A percentile compares a stretch with the other conserved stretches of the same genome.
phyloP scores from a whole-genome alignment of 768 basidiomycete species.

The Gloeostereum incarnatum region DNA sequence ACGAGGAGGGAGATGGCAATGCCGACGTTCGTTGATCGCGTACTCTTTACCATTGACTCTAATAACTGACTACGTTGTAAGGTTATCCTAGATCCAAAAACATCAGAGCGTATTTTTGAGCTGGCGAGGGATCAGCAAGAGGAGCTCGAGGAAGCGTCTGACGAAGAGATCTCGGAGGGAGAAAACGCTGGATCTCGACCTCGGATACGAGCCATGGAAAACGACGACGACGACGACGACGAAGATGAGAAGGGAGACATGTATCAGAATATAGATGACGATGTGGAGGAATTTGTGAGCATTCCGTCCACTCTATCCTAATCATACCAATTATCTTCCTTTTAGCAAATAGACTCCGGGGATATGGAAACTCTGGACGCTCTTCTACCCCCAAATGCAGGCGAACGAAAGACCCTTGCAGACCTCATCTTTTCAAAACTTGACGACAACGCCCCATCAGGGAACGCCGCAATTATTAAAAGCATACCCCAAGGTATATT shows the following conservation, averaged over 20 bases:
- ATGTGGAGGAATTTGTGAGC: constrained; percentile 58
- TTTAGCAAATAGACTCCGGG: constrained; percentile 80
- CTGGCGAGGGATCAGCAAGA: constrained; percentile 91
- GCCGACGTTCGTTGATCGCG: constrained; percentile 34
- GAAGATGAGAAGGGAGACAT: constrained; percentile 41
- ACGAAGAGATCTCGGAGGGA: constrained; percentile 44
- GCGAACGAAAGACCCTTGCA: constrained; percentile 79
- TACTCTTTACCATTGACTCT: constrained; percentile 10
- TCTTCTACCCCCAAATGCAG: constrained; percentile 64
- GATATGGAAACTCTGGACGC: constrained; percentile 84
- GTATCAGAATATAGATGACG: constrained; percentile 31
- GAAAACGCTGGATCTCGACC: constrained; percentile 12
- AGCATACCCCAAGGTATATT: constrained; percentile 49
- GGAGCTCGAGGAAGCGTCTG: constrained; percentile 62
- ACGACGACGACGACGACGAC: constrained; percentile 32
- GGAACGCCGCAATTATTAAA: constrained; percentile 44
- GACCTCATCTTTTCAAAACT: constrained; percentile 97
- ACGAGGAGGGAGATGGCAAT: constrained; percentile 45
- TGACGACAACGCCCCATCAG: constrained; percentile 46
- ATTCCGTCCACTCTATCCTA: not conserved
- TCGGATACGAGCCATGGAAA: not conserved
- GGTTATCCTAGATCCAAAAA: constrained; percentile 72
- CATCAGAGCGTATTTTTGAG: constrained; percentile 82
- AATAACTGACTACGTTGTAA: constrained; percentile 17
- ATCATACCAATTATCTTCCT: constrained; percentile 8